These are phyloP conservation scores for Chlorella sorokiniana DNA, from an alignment of 139 green algal species.

Conservation along the genomic window DNA sequence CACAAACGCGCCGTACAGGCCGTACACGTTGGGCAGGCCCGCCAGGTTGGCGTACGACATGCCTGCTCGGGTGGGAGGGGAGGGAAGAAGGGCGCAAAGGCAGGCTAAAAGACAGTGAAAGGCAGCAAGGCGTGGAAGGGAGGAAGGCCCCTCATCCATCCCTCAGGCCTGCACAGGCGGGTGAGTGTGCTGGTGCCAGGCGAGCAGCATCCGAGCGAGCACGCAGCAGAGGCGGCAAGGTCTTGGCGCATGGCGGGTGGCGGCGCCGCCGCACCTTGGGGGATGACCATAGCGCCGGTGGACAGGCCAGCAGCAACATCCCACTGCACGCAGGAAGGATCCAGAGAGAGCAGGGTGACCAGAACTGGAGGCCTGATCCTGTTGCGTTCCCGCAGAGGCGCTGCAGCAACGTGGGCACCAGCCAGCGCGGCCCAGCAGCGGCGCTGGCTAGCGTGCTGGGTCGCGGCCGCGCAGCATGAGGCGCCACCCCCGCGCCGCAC, in stretches of 20 bases:
- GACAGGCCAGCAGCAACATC: conserved; percentile 76
- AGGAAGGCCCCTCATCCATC: too few species aligned
- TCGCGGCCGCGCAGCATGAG: not conserved
- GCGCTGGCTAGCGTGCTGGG: not conserved
- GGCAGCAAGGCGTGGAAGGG: not conserved
- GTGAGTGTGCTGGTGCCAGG: too few species aligned
- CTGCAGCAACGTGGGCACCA: not conserved
- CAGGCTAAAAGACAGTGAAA: not conserved
- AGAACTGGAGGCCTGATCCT: too few species aligned
- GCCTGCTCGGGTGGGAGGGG: conserved; percentile 23
- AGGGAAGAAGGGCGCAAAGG: not conserved
- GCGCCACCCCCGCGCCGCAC: conserved; percentile 14
- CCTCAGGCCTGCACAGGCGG: too few species aligned
- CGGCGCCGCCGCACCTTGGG: conserved; percentile 46
- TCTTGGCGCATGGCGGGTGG: too few species aligned
- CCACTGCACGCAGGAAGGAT: conserved; percentile 32
- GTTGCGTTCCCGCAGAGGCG: too few species aligned
- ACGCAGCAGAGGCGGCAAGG: not conserved
- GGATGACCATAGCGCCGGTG: conserved; percentile 81
- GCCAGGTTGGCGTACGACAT: conserved; percentile 80
- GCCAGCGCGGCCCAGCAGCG: not conserved
- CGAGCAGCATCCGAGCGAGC: not conserved
- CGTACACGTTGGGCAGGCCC: conserved; percentile 74
- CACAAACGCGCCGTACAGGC: conserved; percentile 89
- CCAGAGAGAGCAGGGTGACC: not conserved